Evolutionary conservation across 768 basidiomycete species (phyloP).

Genomic region (Piloderma croceum): DNA sequence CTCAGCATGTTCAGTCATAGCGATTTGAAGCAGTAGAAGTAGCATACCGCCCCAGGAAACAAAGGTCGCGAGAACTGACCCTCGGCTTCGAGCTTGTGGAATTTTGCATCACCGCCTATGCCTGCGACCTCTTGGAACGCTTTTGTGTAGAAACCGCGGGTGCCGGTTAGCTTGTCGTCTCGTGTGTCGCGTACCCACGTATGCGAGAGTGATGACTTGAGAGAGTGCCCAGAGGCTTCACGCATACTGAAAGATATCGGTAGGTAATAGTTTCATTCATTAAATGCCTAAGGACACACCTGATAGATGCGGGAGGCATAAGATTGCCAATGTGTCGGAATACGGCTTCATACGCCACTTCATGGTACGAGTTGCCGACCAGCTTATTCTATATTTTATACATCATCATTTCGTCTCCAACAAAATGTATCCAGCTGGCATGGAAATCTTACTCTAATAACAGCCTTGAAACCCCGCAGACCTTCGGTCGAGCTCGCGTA

Average conservation of each 20-base stretch:
- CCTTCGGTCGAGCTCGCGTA: constrained; percentile 71
- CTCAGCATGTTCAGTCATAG: no score
- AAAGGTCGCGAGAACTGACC: constrained; percentile 57
- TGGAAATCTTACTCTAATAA: constrained; percentile 67
- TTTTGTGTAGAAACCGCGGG: constrained; percentile 58
- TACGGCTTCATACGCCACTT: constrained; percentile 80
- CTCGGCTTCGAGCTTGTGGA: constrained; percentile 69
- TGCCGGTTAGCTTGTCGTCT: constrained; percentile 60
- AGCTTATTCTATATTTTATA: no score
- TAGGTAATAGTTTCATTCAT: neutral
- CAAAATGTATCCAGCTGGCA: constrained; percentile 3
- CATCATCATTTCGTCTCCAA: constrained; percentile 22
- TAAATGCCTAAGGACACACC: constrained; percentile 40
- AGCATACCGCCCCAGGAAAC: constrained; percentile 52
- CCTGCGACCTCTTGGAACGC: constrained; percentile 70
- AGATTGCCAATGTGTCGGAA: constrained; percentile 71
- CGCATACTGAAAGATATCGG: constrained; percentile 54
- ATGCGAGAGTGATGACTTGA: constrained; percentile 83
- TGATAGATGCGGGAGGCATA: constrained; percentile 71
- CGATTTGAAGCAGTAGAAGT: neutral
- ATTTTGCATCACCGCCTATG: constrained; percentile 72
- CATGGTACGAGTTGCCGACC: no score
- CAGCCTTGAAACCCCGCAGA: constrained; percentile 57
- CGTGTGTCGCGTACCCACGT: constrained; percentile 71
- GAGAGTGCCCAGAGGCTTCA: constrained; percentile 69